Conservation (phyloP, 495 filamentous ascomycete genomes). For the Parachaetomium inaequale region DNA sequence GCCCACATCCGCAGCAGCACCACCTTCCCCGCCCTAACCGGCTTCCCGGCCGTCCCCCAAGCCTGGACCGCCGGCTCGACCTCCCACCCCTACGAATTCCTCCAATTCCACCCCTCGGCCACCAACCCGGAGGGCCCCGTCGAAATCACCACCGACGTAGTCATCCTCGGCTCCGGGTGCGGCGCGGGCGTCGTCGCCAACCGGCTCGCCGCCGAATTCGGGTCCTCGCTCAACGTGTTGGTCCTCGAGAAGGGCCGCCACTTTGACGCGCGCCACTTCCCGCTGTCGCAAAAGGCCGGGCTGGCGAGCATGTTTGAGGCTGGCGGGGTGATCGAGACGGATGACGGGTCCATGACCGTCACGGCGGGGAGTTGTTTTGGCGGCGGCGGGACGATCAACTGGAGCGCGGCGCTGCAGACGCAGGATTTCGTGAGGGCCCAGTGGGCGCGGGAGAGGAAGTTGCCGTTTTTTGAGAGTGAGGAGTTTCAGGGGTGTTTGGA, state of each 20-base stretch:
- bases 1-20: constrained; percentile 60
- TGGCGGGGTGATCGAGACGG: constrained; percentile 50
- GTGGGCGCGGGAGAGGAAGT: constrained; percentile 64
- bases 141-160: constrained; percentile 71
- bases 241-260: constrained; percentile 70
- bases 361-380: constrained; percentile 76
- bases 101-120: constrained; percentile 43
- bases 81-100: constrained; percentile 45
- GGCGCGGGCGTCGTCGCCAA: constrained; percentile 83
- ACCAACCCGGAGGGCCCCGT: constrained; percentile 15
- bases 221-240: constrained; percentile 61
- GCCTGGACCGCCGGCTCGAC: constrained; percentile 57
- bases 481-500: constrained; percentile 78
- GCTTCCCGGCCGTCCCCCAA: constrained; percentile 58
- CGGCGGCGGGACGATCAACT: constrained; percentile 84
- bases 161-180: constrained; percentile 83
- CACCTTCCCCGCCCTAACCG: constrained; percentile 53
- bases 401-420: constrained; percentile 79
- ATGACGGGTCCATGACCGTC: constrained; percentile 60
- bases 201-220: constrained; percentile 62
- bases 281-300: constrained; percentile 47
- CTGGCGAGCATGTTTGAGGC: constrained; percentile 77
- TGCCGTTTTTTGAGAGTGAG: constrained; percentile 72
- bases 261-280: constrained; percentile 56
- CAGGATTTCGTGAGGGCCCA: constrained; percentile 77